phyloP scores from a whole-genome alignment of 495 filamentous ascomycete species.

The Lentithecium fluviatile region DNA sequence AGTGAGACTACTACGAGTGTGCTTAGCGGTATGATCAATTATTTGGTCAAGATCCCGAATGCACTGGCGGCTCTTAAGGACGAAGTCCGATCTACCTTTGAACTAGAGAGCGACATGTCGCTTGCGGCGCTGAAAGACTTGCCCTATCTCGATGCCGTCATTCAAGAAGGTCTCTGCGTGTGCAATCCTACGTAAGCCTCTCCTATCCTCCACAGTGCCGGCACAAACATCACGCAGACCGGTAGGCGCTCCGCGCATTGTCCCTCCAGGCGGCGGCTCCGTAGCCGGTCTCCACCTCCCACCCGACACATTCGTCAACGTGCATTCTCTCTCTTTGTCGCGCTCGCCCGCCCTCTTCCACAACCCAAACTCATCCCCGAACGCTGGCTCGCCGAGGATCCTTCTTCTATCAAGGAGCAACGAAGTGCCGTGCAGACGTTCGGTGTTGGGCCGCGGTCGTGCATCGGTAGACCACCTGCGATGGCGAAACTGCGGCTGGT shows the following conservation, averaged over 20 bases:
- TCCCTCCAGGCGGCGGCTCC: too few relatives aligned
- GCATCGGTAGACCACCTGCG: conserved; percentile 33
- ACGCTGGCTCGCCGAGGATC: conserved; percentile 28
- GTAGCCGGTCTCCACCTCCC: too few relatives aligned
- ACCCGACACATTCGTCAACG: too few relatives aligned
- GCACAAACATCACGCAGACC: not conserved
- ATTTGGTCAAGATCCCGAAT: conserved; percentile 20
- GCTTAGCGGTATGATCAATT: conserved; percentile 24
- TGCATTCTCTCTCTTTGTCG: too few relatives aligned
- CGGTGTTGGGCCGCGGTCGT: conserved; percentile 34
- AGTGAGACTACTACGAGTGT: conserved; percentile 34
- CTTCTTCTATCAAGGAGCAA: conserved; percentile 23
- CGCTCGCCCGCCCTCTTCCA: conserved; percentile 45
- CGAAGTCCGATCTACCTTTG: conserved; percentile 32
- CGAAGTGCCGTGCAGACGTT: conserved; percentile 32
- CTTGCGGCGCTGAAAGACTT: conserved; percentile 42
- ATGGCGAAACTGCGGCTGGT: conserved; percentile 35
- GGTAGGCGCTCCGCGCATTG: too few relatives aligned
- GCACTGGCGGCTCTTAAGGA: not conserved
- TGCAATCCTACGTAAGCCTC: conserved; percentile 49
- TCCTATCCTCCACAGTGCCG: not conserved
- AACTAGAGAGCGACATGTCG: conserved; percentile 20
- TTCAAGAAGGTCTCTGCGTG: conserved; percentile 54
- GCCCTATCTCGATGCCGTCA: conserved; percentile 47
- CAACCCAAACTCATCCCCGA: conserved; percentile 48